Conservation (phyloP, 106 monocot genomes). For the Apostasia shenzhenica region DNA sequence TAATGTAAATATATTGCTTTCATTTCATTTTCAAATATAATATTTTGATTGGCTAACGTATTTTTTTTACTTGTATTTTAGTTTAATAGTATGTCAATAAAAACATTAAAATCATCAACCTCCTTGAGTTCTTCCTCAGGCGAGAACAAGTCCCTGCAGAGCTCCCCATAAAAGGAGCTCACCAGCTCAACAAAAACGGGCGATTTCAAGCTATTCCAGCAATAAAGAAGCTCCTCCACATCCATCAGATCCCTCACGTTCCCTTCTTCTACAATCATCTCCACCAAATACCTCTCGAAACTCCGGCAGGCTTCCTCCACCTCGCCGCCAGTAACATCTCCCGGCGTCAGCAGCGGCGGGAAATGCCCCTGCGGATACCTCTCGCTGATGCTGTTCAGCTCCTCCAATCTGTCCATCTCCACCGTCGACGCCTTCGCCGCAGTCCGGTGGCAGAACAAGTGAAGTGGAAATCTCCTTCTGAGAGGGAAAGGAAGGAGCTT, state of each 20-base stretch:
- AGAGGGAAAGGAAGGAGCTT: conserved; percentile 10
- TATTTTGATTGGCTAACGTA: too few species aligned
- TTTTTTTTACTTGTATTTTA: too few species aligned
- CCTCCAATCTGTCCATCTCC: conserved; percentile 2
- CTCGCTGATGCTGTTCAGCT: conserved; percentile 19
- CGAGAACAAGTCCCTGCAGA: conserved; percentile 71
- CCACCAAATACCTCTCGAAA: conserved; percentile 57
- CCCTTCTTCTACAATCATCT: conserved; percentile 76
- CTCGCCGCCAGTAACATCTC: not conserved
- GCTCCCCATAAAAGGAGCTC: conserved; percentile 58
- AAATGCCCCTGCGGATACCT: conserved; percentile 7
- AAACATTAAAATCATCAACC: too few species aligned
- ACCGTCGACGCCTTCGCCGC: not conserved
- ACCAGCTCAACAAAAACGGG: conserved; percentile 65
- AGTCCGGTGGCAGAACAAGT: not conserved
- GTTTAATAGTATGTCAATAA: too few species aligned
- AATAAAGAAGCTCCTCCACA: conserved; percentile 68
- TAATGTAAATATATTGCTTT: too few species aligned
- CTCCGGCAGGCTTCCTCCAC: conserved; percentile 47
- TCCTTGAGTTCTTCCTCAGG: not conserved
- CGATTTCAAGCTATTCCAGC: conserved; percentile 51
- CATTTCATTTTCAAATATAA: too few species aligned
- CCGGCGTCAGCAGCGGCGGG: conserved; percentile 24
- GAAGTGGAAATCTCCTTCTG: too few species aligned
- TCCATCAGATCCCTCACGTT: conserved; percentile 61